Evolutionary conservation across 495 filamentous ascomycete species (phyloP), one percentile per base, ranked within the genome.

Genomic region (Podospora anserina): DNA sequence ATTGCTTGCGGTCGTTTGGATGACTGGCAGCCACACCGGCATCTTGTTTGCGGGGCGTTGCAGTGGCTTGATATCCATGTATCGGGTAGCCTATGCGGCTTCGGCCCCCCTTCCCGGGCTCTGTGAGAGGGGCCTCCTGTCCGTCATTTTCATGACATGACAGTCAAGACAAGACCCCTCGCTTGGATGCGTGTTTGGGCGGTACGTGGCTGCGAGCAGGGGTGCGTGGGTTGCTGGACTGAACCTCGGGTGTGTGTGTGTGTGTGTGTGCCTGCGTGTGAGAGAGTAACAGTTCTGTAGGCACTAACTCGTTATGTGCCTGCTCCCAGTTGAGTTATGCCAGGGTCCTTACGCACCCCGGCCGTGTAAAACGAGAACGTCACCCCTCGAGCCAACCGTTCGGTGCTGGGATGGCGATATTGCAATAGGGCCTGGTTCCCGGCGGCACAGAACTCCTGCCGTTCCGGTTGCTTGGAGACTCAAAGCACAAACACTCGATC

Each of bases 361-460:
- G 59, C 57, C 58, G 61, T 18, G 23, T 30, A 30, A 18, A 61
- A 55, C 32, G 34, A 65, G 58, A 65, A 68, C 55, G 59, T 71
- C 67, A 67, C 69, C 49, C 69, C 67, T 71, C 67, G 71, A 70
- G 66, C 69, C 69, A 68, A 61, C 72, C 44, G 66, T 70, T 70
- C 70, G 66, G 63, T 39, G 55, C 57, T 69, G 44, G 49, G 62
- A 55, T 67, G 49, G n/a, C n/a, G 20, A 23, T 44, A 61, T 58
- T 19, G 15, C 27, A 59, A 65, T 58, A 20, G 58, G 15, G 49
- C 49, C 16, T 15, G 55, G 49, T 49, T 11, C n/a, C 66, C 44
- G 61, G 67, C 62, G 59, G 60, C 30, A 64, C 30, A 64, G 19
- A 27, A 28, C 23, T 62, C 63, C 32, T 61, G 34, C 66, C 57